Base-by-base conservation (phyloP, 345 rosid genomes). In the Dipteronia dyeriana region DNA sequence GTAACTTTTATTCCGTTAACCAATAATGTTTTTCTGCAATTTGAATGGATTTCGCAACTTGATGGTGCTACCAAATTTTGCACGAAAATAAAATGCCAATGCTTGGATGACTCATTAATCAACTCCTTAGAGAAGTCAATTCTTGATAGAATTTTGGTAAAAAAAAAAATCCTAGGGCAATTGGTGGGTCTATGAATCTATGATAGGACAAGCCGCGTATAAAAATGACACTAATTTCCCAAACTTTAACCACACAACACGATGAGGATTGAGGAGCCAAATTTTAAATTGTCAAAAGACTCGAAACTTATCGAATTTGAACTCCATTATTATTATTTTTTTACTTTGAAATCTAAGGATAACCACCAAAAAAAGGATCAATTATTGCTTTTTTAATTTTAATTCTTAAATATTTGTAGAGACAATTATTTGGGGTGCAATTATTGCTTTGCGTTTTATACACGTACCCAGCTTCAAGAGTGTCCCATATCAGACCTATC, bases 391-490 rank as follows among this genome's bases (percentile, higher is more conserved):
- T 34, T 66, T 1, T 17, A 56, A 6, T 34, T 34, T 4, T 3
- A 34, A 34, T 4, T 31, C 34, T 34, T 34, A 29, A 17, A 64
- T 29, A 26, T 34, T 9, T 63, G 14, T 66, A 16, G 11, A 34
- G 5, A 7, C 12, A 34, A 19, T 38, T 38, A 39, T 41, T 67
- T 9, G 25, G 43, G 5, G 12, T 11, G 2, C 75, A 53, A 79
- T 75, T 49, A 76, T 79, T 82, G 80, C 83, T 76, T 79, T 17
- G 29, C 81, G 83, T 74, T 9, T 54, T 64, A 73, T 63, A 25
- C 80, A 76, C 68, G 82, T 51, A 39, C 49, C 57, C 4, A 0
- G 20, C 0, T 3, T 59, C 1, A 23, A 0, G 31, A 20, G 9
- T 63, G 45, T 39, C 73, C 22, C 10, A 14, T 4, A 1, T 3